A percentile compares a stretch with the other conserved stretches of the same genome.
Conservation (phyloP, 2,329 filamentous ascomycete species). For the Tolypocladium ophioglossoides region DNA sequence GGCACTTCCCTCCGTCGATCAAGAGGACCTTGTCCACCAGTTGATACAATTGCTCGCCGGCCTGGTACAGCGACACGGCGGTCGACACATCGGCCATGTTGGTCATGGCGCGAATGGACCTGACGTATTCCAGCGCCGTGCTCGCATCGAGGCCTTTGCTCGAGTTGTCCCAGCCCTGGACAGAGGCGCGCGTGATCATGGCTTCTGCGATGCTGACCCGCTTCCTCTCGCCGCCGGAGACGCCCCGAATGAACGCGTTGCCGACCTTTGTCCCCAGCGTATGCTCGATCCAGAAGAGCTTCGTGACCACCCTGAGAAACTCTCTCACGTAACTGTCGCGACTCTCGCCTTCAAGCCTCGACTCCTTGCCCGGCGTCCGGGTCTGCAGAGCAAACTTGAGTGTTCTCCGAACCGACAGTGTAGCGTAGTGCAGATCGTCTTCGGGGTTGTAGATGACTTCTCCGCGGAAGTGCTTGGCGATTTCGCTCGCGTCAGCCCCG, state of each 20-base stretch:
- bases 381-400: conserved; percentile 57
- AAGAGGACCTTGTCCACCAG: conserved; percentile 68
- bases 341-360: conserved; percentile 47
- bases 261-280: conserved; percentile 60
- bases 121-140: conserved; percentile 63
- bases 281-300: conserved; percentile 62
- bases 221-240: conserved; percentile 58
- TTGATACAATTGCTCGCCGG: conserved; percentile 53
- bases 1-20: conserved; percentile 61
- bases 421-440: conserved; percentile 57
- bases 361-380: conserved; percentile 40
- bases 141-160: conserved; percentile 63
- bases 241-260: conserved; percentile 53
- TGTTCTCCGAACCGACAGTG: conserved; percentile 55
- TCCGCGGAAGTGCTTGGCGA: conserved; percentile 44
- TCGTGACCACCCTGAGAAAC: conserved; percentile 51
- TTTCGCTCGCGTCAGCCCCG: conserved; percentile 29
- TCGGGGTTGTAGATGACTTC: conserved; percentile 62
- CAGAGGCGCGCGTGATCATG: conserved; percentile 46
- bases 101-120: conserved; percentile 52
- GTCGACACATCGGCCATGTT: conserved; percentile 63
- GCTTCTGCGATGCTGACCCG: conserved; percentile 66
- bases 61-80: conserved; percentile 61
- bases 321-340: conserved; percentile 43
- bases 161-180: conserved; percentile 66